Percentiles rank a stretch among this genome's conserved stretches.
Evolutionary conservation across 2,329 filamentous ascomycete genomes (phyloP).

Genomic region (Didymella segeticola): DNA sequence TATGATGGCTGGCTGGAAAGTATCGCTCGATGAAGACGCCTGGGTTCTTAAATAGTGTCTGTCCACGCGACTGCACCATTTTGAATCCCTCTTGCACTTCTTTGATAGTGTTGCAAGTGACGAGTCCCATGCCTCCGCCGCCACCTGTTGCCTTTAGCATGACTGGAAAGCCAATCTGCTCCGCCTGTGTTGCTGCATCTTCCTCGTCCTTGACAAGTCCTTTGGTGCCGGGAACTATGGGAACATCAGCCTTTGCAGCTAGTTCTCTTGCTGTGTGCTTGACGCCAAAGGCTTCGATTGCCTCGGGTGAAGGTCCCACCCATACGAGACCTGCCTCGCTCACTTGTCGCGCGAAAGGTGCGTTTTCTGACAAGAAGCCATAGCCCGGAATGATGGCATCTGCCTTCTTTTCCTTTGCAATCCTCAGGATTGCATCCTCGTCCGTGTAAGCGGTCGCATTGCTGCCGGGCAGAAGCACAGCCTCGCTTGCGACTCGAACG

Average conservation of each 20-base stretch:
- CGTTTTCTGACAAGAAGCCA: slow-evolving; percentile 70
- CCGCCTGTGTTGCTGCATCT: slow-evolving; percentile 55
- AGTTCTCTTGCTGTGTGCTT: slow-evolving; percentile 65
- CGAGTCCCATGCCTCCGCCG: slow-evolving; percentile 82
- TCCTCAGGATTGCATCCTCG: slow-evolving; percentile 55
- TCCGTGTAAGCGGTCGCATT: slow-evolving; percentile 60
- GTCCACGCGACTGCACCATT: slow-evolving; percentile 76
- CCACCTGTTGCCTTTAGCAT: slow-evolving; percentile 63
- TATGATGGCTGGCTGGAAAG: slow-evolving; percentile 78
- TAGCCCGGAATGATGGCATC: slow-evolving; percentile 72
- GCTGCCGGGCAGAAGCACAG: slow-evolving; percentile 57
- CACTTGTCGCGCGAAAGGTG: slow-evolving; percentile 64
- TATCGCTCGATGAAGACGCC: slow-evolving; percentile 87
- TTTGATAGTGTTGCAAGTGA: slow-evolving; percentile 71
- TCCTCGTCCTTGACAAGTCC: slow-evolving; percentile 57
- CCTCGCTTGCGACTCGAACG: slow-evolving; percentile 61
- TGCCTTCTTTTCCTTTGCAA: slow-evolving; percentile 58
- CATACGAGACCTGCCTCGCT: slow-evolving; percentile 63
- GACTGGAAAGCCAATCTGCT: slow-evolving; percentile 58
- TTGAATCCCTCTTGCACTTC: slow-evolving; percentile 75
- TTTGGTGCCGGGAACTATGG: slow-evolving; percentile 62
- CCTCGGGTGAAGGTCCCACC: slow-evolving; percentile 63
- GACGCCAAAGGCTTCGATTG: slow-evolving; percentile 64
- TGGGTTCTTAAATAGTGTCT: slow-evolving; percentile 81
- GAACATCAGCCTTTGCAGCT: slow-evolving; percentile 60